Evolutionary conservation across 2,329 filamentous ascomycete genomes (phyloP), one percentile per base, ranked within the genome.

Genomic region (Daldinia sp.): DNA sequence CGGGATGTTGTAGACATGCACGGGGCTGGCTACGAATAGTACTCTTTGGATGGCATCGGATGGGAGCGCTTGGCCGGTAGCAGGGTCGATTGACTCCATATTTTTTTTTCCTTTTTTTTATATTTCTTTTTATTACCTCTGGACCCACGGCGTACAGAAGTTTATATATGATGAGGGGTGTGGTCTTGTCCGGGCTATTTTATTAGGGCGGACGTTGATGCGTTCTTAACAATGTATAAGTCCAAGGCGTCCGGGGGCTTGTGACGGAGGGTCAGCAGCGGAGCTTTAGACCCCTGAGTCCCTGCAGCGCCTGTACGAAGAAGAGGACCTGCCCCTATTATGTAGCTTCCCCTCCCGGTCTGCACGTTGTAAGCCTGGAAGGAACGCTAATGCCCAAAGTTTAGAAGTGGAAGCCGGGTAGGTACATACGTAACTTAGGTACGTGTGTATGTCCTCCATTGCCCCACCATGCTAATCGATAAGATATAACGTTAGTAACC

Each of bases 1-100:
- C 18, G 93, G 93, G 79, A 97, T 94, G 77, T 91, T 89, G 86
- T 97, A 97, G 84, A 97, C 87, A 83, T 97, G 93, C 71, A 96
- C 91, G 72, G 86, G 84, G 75, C 86, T 83, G 70, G 90, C 88
- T 79, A 94, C 83, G 86, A 93, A 94, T 79, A 97, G 90, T 78
- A 96, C 85, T 79, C 93, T 90, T 81, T 96, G 92, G 81, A 97
- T 95, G 74, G 93, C 91, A 77, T 93, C 92, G 59, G 88, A 78
- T 63, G 92, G 90, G 73, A 93, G 86, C 71, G 89, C 80, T 37
- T 82, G 82, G 74, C 90, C 90, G 23, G 92, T 95, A 63, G 89
- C 85, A 59, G 92, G 92, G 81, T 96, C 92, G 77, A 89, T 83
- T 62, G 85, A 81, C 74, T 89, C 85, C 90, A 92, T 92, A 18